These are phyloP conservation scores for Vigna reflexopilosa DNA, from an alignment of 306 rosid genomes.

Conservation along the genomic window DNA sequence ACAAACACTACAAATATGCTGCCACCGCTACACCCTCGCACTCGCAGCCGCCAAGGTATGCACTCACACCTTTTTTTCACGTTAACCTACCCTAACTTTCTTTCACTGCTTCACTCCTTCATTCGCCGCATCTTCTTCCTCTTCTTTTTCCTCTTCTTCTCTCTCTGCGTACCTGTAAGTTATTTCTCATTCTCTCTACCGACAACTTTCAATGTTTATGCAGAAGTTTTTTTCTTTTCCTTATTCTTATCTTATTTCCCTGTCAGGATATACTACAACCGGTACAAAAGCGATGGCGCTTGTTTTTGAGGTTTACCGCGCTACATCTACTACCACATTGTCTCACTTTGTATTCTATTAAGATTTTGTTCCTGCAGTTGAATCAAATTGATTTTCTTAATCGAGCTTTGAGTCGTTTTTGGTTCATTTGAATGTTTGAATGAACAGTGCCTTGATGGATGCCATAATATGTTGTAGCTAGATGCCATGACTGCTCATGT, in stretches of 20 bases:
- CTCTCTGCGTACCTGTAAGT: slow-evolving; percentile 29
- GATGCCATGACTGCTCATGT: neutral
- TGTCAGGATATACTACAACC: slow-evolving; percentile 20
- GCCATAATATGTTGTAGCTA: neutral
- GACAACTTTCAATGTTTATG: neutral
- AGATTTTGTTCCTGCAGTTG: no score
- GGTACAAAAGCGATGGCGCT: slow-evolving; percentile 68
- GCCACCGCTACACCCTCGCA: slow-evolving; percentile 5
- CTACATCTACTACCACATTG: slow-evolving; percentile 10
- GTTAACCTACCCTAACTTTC: neutral
- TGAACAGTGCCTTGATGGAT: neutral
- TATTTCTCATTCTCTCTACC: neutral
- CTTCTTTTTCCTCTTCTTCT: neutral
- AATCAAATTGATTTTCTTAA: neutral
- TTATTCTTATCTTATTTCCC: neutral
- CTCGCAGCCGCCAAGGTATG: slow-evolving; percentile 44
- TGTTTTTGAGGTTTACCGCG: slow-evolving; percentile 70
- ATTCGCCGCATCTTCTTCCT: neutral
- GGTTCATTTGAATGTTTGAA: neutral
- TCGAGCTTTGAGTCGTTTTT: neutral
- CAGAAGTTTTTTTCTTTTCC: neutral
- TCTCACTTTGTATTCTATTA: neutral
- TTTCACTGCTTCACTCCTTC: neutral
- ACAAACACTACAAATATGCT: neutral
- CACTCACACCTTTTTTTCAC: slow-evolving; percentile 1